Evolutionary conservation across 306 rosid species (phyloP).

Genomic region (Crotalaria pallida): DNA sequence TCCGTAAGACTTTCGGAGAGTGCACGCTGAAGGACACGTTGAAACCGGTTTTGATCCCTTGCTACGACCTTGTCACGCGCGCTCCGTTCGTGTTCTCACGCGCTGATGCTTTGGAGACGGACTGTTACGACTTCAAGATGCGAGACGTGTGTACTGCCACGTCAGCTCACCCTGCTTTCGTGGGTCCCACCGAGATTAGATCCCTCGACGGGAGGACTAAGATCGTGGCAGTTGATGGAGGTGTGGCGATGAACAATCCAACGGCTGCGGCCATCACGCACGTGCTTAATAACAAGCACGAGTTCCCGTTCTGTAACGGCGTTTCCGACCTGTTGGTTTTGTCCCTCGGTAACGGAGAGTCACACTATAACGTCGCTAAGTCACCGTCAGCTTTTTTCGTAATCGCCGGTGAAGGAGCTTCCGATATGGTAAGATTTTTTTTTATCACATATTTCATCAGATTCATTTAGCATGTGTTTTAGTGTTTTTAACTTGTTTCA

Average conservation of each 20-base stretch:
- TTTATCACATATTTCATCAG: too few species aligned
- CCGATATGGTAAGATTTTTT: conserved; percentile 64
- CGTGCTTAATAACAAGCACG: conserved; percentile 86
- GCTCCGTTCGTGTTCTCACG: conserved; percentile 93
- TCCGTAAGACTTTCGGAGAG: conserved; percentile 63
- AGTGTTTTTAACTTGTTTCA: too few species aligned
- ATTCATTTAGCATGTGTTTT: too few species aligned
- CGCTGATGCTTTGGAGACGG: conserved; percentile 89
- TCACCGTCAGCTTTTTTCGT: conserved; percentile 45
- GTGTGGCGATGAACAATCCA: conserved; percentile 87
- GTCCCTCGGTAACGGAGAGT: conserved; percentile 88
- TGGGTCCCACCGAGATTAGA: conserved; percentile 36
- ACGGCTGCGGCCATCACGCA: conserved; percentile 83
- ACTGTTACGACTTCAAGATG: conserved; percentile 89
- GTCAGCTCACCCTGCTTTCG: conserved; percentile 30
- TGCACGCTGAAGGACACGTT: conserved; percentile 70
- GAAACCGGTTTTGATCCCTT: conserved; percentile 78
- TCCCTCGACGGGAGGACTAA: conserved; percentile 67
- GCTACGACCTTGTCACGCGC: conserved; percentile 86
- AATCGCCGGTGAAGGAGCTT: conserved; percentile 87
- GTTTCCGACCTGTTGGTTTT: conserved; percentile 73
- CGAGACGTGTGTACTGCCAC: conserved; percentile 79
- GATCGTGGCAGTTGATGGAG: conserved; percentile 77
- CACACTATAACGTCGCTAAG: conserved; percentile 40
- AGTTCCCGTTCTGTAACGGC: conserved; percentile 76